Base-by-base conservation (phyloP, 2,329 filamentous ascomycete genomes). In the Dryadomyces sulphureus region DNA sequence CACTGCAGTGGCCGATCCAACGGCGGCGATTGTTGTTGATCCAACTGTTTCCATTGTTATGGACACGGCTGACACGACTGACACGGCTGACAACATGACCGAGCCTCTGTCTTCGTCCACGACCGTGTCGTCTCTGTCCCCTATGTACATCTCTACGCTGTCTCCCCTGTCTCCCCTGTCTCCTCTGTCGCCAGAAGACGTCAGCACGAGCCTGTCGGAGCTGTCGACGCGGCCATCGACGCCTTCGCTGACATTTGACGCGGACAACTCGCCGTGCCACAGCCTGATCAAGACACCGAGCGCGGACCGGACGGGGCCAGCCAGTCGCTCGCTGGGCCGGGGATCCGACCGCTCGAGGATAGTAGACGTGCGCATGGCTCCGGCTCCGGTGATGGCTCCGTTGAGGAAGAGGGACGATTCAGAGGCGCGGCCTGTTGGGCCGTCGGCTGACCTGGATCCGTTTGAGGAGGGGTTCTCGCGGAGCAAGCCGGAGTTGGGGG, bases 191-290 rank as follows among this genome's bases (percentile, higher is more conserved):
- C n/a, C n/a, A n/a, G n/a, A n/a, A n/a, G n/a, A n/a, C n/a, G n/a
- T n/a, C n/a, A n/a, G n/a, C n/a, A n/a, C n/a, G n/a, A n/a, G n/a
- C n/a, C n/a, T 12, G 6, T 32, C 27, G 27, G 27, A 32, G 9
- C 9, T 32, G 27, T 32, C 27, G 27, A 32, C 27, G 32, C 36
- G 17, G 17, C 59, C 59, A 3, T 59, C 59, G 3, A 59, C 59
- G 14, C 60, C 60, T 16, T 58, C 51, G 2, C 49, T 61, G 20
- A 61, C 57, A 48, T 53, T 49, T n/a, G 57, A 58, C 20, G 52
- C 48, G 4, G 53, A 53, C 8, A 53, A 55, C 1, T 60, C 60
- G 4, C 58, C 57, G 30, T 50, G 55, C n/a, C 49, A 54, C 38
- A 61, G 58, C 49, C 17, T 59, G 19, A 42, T 58, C 17, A 52